Base-by-base conservation (phyloP, 2,329 filamentous ascomycete species). In the Pseudocercospora eumusae region DNA sequence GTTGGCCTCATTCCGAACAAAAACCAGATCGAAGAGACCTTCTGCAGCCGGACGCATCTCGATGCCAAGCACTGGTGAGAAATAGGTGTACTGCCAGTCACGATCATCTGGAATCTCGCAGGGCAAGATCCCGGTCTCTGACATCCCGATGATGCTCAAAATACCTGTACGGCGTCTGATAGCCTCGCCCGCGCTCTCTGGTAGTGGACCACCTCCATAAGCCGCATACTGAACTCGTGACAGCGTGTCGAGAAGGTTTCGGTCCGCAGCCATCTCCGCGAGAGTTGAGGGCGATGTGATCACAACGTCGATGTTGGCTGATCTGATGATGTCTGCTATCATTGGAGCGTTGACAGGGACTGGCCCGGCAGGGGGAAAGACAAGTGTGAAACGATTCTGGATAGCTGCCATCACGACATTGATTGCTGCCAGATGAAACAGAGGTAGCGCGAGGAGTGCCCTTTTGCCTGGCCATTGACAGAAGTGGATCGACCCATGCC, bases 11-110 rank as follows among this genome's bases (percentile, higher is more conserved):
- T 66, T 56, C 9, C 65, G 61, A n/a, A 68, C 62, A 21, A 69
- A 62, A 10, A 61, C 42, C 5, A 66, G 50, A 47, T 63, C 62
- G 40, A 58, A 61, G 4, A 66, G 47, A 21, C 57, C 56, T 20
- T 63, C 61, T 28, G 56, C 63, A 15, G 60, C 47, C 8, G 57
- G 62, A 10, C 62, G 56, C 52, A 65, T 59, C 13, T 65, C 61
- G 11, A 63, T 62, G n/a, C 61, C 64, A 9, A 65, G 31, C 6
- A 50, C 53, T 15, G 64, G 62, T 9, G 56, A 58, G 60, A 63
- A 63, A n/a, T 63, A 56, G 23, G 44, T 60, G 25, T 65, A 69
- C 40, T 64, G 57, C 63, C 63, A 64, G 28, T 69, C 63, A 7
- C 59, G 42, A 15, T 60, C 54, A 10, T 56, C 47, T 10, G 57